These are phyloP conservation scores for Cucurbita argyrosperma DNA, from an alignment of 306 rosid species.

Conservation along the genomic window DNA sequence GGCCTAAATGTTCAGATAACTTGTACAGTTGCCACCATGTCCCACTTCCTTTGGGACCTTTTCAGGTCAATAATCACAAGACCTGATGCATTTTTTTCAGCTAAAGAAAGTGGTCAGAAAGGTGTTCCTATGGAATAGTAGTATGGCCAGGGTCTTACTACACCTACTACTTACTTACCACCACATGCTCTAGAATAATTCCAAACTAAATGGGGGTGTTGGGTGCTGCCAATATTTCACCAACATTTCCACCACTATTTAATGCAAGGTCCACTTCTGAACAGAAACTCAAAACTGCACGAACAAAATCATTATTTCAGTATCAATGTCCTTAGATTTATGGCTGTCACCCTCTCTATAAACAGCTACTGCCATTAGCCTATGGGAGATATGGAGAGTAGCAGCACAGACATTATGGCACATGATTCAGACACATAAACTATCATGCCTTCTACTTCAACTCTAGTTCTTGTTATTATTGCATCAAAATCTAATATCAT, in stretches of 20 bases:
- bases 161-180: background rate
- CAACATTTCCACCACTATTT: slow-evolving; percentile 2
- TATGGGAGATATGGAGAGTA: background rate
- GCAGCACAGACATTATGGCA: background rate
- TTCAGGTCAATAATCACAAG: background rate
- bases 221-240: background rate
- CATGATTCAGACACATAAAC: background rate
- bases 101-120: background rate
- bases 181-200: background rate
- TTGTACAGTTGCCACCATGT: background rate
- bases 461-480: background rate
- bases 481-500: background rate
- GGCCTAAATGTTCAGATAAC: background rate
- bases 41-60: background rate
- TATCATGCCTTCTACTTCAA: background rate
- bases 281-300: slow-evolving; percentile 5
- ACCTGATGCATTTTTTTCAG: background rate
- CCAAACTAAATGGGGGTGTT: background rate
- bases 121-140: background rate
- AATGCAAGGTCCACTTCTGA: background rate
- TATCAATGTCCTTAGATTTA: background rate
- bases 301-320: background rate
- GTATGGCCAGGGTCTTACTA: background rate
- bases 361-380: background rate
- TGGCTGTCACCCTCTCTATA: background rate